Percentiles rank a stretch among this genome's conserved stretches.
Conservation (phyloP, 2,329 filamentous ascomycete species). For the Cucurbitaria berberidis region DNA sequence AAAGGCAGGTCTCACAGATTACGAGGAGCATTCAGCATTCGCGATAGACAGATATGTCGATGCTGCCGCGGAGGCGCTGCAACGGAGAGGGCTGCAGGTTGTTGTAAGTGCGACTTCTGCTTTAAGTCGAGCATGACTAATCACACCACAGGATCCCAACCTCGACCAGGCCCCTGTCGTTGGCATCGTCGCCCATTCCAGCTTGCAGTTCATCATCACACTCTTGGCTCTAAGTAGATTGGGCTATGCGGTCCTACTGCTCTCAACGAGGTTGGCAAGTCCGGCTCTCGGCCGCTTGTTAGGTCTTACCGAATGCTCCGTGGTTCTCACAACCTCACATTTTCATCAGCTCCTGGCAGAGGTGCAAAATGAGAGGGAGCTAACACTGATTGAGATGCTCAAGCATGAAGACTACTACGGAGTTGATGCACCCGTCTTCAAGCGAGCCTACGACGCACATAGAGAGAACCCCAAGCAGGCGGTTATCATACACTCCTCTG, state of each 20-base stretch:
- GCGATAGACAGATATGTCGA: conserved; percentile 35
- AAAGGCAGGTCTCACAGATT: conserved; percentile 27
- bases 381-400: conserved; percentile 31
- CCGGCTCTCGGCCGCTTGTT: conserved; percentile 58
- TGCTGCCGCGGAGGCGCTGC: conserved; percentile 28
- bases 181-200: conserved; percentile 60
- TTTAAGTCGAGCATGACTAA: background rate
- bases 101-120: conserved; percentile 18
- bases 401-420: conserved; percentile 27
- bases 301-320: conserved; percentile 28
- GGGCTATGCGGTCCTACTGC: conserved; percentile 61
- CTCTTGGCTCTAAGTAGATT: conserved; percentile 61
- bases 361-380: conserved; percentile 36
- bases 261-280: conserved; percentile 61
- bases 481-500: conserved; percentile 56
- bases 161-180: conserved; percentile 42
- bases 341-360: conserved; percentile 30
- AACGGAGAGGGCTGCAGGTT: conserved; percentile 25
- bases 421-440: conserved; percentile 21
- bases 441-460: conserved; percentile 25
- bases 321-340: conserved; percentile 24
- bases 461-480: conserved; percentile 47
- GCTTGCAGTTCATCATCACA: conserved; percentile 62
- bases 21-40: conserved; percentile 33
- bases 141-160: conserved; percentile 15